Base-by-base conservation (phyloP, 2,329 filamentous ascomycete species). In the Xylaria sp. region DNA sequence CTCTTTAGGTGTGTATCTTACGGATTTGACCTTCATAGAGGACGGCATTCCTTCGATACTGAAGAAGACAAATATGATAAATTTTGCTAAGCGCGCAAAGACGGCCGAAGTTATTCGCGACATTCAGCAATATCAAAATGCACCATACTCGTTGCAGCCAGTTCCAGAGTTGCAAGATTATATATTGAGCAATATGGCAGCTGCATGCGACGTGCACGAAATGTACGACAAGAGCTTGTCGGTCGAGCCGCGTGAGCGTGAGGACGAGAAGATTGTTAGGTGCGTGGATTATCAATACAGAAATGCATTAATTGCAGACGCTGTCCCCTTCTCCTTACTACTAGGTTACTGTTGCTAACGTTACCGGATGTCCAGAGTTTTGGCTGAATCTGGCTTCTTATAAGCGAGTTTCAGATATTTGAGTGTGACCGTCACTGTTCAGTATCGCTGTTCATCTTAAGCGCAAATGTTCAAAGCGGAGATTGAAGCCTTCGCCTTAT, bases 231-330 rank as follows among this genome's bases (percentile, higher is more conserved):
- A 94, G 85, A 97, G 94, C 82, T 84, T 99, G 81, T 87, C 90
- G 76, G 90, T 99, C 67, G 96, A 99, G 79, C 96, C 96, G 69
- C 88, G 96, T 75, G 96, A 99, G 83, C 88, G 96, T 75, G 96
- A 99, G 83, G 96, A 99, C 78, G 96, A 99, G 83, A 98, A 98
- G 86, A 98, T 99, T 85, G 95, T 97, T 78, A 96, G 96, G 94
- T 97, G 90, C 76, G 88, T 85, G 39, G 56, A 15, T 47, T 22
- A 22, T 47, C 44, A 62, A 38, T 49, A 25, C 39, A 50, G 33
- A 38, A 56, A 65, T 44, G 20, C 39, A 55, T 17, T 20, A 20
- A 69, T 33, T 62, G n/a, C 13, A 58, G 27, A 63, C 42, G 7
- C 47, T 55, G 5, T 17, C 31, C 29, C 29, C 17, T 36, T 10